These are phyloP conservation scores for Schizochytrium sp. DNA, from an alignment of 108 stramenopile genomes.

Conservation along the genomic window DNA sequence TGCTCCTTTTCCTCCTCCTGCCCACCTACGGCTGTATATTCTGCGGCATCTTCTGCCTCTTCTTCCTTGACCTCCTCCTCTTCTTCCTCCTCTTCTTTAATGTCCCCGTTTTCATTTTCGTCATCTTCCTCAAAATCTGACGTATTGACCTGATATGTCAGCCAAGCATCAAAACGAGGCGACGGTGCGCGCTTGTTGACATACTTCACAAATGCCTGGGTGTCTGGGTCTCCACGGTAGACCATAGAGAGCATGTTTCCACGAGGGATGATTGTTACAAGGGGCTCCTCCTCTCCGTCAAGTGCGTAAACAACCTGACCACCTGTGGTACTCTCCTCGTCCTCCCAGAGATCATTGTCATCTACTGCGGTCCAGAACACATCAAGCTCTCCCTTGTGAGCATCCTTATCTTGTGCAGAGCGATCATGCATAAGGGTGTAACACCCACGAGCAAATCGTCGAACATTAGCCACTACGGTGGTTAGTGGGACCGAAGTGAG, in stretches of 20 bases:
- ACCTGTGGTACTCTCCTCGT: constrained; percentile 8
- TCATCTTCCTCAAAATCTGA: constrained; percentile 13
- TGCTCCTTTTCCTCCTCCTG: no score
- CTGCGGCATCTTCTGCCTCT: not conserved
- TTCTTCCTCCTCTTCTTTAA: constrained; percentile 8
- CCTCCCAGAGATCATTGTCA: constrained; percentile 24
- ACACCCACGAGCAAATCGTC: not conserved
- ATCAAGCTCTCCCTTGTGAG: constrained; percentile 16
- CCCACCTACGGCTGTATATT: no score
- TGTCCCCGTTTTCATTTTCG: not conserved
- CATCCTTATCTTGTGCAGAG: constrained; percentile 23
- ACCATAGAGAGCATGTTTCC: constrained; percentile 57
- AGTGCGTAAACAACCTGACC: constrained; percentile 57
- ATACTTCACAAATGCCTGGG: constrained; percentile 64
- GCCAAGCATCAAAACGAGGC: constrained; percentile 46
- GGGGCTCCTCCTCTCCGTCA: constrained; percentile 58
- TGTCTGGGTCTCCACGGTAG: not conserved
- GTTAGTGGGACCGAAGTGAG: constrained; percentile 9
- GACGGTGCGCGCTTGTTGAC: constrained; percentile 56
- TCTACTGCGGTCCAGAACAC: constrained; percentile 11
- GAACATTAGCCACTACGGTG: not conserved
- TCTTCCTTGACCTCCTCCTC: not conserved
- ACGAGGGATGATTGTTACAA: constrained; percentile 6
- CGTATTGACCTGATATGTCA: constrained; percentile 1
- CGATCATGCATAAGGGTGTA: constrained; percentile 53